Evolutionary conservation across 169 alveolate species (phyloP).

Genomic region (Plasmodium malariae): DNA sequence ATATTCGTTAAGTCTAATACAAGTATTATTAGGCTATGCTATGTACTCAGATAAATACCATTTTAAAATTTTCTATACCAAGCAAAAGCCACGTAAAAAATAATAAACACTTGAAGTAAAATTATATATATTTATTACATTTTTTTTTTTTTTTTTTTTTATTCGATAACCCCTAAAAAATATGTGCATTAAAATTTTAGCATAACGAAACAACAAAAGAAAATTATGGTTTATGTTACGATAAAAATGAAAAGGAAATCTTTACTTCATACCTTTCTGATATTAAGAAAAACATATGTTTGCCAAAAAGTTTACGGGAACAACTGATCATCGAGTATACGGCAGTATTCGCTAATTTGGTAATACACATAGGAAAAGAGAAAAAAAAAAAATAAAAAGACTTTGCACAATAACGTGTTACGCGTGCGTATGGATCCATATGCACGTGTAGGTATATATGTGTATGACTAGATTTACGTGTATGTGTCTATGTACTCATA

Average conservation of each 20-base stretch:
- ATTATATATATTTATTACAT: too few relatives aligned
- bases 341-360: slow-evolving; percentile 51
- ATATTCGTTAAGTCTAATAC: too few relatives aligned
- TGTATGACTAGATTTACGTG: background rate
- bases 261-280: slow-evolving; percentile 39
- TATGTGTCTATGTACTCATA: background rate
- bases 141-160: too few relatives aligned
- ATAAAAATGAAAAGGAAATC: slow-evolving; percentile 33
- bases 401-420: background rate
- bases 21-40: too few relatives aligned
- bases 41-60: too few relatives aligned
- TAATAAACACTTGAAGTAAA: too few relatives aligned
- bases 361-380: slow-evolving; percentile 13
- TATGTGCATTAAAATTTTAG: background rate
- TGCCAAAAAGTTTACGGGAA: slow-evolving; percentile 62
- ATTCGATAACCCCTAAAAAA: too few relatives aligned
- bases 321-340: slow-evolving; percentile 50
- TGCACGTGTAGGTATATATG: background rate
- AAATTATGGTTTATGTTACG: background rate
- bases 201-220: background rate
- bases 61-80: too few relatives aligned
- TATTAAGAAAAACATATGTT: background rate
- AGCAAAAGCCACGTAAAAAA: too few relatives aligned
- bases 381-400: background rate
- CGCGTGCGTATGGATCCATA: background rate